Conservation (phyloP, 2,329 filamentous ascomycete species). For the Phyllosticta citriasiana region DNA sequence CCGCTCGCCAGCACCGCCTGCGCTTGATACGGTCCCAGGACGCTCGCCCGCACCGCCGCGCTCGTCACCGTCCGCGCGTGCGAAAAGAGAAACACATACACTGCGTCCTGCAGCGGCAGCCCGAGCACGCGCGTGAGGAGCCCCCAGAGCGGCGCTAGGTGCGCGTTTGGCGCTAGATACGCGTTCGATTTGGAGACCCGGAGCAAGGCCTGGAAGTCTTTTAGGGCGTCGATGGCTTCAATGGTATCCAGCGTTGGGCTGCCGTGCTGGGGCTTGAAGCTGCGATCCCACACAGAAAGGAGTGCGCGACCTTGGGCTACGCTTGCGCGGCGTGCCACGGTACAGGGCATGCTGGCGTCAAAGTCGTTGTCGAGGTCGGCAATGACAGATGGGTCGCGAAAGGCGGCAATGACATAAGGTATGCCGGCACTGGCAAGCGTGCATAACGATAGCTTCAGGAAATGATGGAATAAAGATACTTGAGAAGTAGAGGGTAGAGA, state of each 20-base stretch:
- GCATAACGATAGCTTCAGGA: conserved; percentile 60
- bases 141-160: conserved; percentile 63
- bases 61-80: conserved; percentile 69
- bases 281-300: conserved; percentile 66
- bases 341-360: conserved; percentile 67
- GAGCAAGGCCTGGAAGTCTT: conserved; percentile 20
- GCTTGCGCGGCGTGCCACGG: conserved; percentile 67
- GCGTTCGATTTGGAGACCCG: conserved; percentile 16
- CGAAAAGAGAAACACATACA: conserved; percentile 65
- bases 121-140: conserved; percentile 53
- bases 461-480: conserved; percentile 46
- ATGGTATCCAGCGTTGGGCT: not conserved
- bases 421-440: conserved; percentile 63
- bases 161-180: conserved; percentile 34
- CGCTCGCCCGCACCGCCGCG: conserved; percentile 65
- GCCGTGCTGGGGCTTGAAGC: conserved; percentile 38
- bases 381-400: conserved; percentile 45
- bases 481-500: conserved; percentile 18
- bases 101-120: conserved; percentile 51
- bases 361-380: conserved; percentile 59
- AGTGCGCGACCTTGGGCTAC: conserved; percentile 67
- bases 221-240: conserved; percentile 18
- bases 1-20: conserved; percentile 59
- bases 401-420: conserved; percentile 62
- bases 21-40: conserved; percentile 72